Evolutionary conservation across 2,329 filamentous ascomycete genomes (phyloP).

Genomic region (Boeremia lycopersici): DNA sequence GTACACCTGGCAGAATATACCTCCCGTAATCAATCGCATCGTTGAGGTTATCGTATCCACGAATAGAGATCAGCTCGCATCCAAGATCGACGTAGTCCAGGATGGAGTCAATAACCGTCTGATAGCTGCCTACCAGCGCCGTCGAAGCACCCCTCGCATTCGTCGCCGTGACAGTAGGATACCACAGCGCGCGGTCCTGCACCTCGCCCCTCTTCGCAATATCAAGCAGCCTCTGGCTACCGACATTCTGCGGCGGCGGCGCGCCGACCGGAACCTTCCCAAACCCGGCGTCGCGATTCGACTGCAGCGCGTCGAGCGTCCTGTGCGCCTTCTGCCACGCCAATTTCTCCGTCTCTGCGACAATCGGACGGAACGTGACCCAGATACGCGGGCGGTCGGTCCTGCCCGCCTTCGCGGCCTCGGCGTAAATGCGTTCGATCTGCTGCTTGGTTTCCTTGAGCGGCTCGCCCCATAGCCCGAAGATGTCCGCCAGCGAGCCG

Average conservation of each 20-base stretch:
- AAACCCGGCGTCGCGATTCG: constrained; percentile 39
- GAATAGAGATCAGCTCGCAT: constrained; percentile 21
- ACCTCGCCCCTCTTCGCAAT: constrained; percentile 22
- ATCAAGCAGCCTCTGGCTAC: constrained; percentile 19
- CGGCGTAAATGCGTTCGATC: constrained; percentile 65
- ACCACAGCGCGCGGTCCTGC: constrained; percentile 22
- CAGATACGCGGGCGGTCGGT: constrained; percentile 64
- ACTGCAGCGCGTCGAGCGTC: constrained; percentile 59
- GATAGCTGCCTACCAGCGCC: constrained; percentile 20
- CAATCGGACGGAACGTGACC: constrained; percentile 68
- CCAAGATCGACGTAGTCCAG: constrained; percentile 23
- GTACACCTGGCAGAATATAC: constrained; percentile 19
- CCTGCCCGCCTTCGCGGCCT: constrained; percentile 63
- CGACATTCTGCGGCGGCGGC: constrained; percentile 16
- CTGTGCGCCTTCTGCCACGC: constrained; percentile 66
- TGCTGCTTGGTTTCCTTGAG: constrained; percentile 68
- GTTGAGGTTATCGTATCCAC: constrained; percentile 23
- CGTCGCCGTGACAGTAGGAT: constrained; percentile 21
- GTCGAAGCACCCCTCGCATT: constrained; percentile 18
- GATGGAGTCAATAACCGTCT: constrained; percentile 21
- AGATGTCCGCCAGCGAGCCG: constrained; percentile 65
- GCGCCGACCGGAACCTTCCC: constrained; percentile 11
- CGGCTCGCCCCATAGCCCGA: constrained; percentile 68
- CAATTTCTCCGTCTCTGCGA: constrained; percentile 66
- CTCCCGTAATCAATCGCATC: constrained; percentile 22